A percentile compares a stretch with the other conserved stretches of the same genome.
Conservation (phyloP, 2,329 filamentous ascomycete genomes). For the Chaetomium sp. region DNA sequence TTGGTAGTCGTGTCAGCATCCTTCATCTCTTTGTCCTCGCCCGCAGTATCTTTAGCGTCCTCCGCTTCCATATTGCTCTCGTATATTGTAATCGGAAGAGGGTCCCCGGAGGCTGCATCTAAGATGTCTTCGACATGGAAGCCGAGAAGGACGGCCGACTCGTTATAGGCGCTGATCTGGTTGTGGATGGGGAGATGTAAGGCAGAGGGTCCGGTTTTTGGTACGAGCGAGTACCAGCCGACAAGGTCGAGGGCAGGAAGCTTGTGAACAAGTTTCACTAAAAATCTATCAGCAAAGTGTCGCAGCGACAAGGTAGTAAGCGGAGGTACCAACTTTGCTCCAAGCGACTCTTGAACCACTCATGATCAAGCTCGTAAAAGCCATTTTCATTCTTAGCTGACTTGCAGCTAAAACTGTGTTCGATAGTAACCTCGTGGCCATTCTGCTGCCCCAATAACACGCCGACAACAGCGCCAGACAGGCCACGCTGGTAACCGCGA, state of each 20-base stretch:
- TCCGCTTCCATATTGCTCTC: constrained; percentile 69
- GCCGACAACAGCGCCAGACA: constrained; percentile 71
- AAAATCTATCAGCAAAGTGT: constrained; percentile 5
- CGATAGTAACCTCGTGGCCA: constrained; percentile 83
- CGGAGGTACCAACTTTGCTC: constrained; percentile 65
- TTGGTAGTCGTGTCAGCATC: constrained; percentile 52
- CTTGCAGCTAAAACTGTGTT: constrained; percentile 85
- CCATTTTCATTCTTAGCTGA: constrained; percentile 44
- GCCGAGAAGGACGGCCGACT: constrained; percentile 78
- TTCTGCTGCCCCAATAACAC: constrained; percentile 88
- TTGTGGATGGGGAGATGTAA: constrained; percentile 68
- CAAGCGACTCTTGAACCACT: constrained; percentile 71
- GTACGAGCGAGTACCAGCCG: constrained; percentile 82
- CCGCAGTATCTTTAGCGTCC: constrained; percentile 11
- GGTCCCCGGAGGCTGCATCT: constrained; percentile 58
- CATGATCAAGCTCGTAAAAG: constrained; percentile 55
- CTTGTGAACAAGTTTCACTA: constrained; percentile 86
- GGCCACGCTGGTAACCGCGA: constrained; percentile 72
- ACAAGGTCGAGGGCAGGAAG: constrained; percentile 76
- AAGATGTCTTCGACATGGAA: constrained; percentile 66
- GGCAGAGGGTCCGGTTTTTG: constrained; percentile 62
- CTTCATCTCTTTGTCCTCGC: constrained; percentile 65
- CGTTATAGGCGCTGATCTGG: constrained; percentile 73
- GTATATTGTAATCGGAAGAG: constrained; percentile 84
- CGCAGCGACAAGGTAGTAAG: too few species aligned